Evolutionary conservation across 2,329 filamentous ascomycete genomes (phyloP).

Genomic region (Hypoxylon sp.): DNA sequence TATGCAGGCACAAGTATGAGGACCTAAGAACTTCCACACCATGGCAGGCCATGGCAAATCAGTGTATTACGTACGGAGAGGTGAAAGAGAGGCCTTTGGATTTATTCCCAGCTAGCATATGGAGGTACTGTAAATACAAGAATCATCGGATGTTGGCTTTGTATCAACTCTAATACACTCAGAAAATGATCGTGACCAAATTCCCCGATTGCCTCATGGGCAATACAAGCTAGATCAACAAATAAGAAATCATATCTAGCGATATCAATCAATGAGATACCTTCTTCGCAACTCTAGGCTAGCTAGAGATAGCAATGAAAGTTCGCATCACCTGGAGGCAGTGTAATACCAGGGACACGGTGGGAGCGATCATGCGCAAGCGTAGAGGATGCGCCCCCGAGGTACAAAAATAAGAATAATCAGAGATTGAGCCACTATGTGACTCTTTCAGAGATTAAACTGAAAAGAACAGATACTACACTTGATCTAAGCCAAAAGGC

Average conservation of each 20-base stretch:
- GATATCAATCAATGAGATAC: constrained; percentile 16
- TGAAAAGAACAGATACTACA: constrained; percentile 90
- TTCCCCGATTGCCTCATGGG: too few relatives aligned
- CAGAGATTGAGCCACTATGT: constrained; percentile 74
- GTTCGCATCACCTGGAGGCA: constrained; percentile 68
- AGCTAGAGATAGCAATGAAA: constrained; percentile 71
- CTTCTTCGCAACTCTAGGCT: constrained; percentile 69
- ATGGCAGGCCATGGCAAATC: background rate
- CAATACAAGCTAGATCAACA: background rate
- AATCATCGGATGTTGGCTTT: too few relatives aligned
- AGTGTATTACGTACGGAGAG: too few relatives aligned
- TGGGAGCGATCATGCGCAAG: constrained; percentile 75
- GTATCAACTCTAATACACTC: too few relatives aligned
- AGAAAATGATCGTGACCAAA: too few relatives aligned
- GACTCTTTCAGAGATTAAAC: constrained; percentile 92
- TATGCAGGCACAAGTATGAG: background rate
- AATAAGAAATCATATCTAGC: background rate
- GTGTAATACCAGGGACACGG: constrained; percentile 82
- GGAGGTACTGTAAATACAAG: too few relatives aligned
- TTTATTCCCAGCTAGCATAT: too few relatives aligned
- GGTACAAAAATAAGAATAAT: constrained; percentile 85
- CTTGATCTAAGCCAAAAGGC: constrained; percentile 54
- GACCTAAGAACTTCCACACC: background rate
- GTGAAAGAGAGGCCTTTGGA: too few relatives aligned
- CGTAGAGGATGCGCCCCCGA: constrained; percentile 70